A percentile compares a stretch with the other conserved stretches of the same genome.
These are phyloP conservation scores for Trametes cingulata DNA, from an alignment of 768 basidiomycete species.

Conservation along the genomic window DNA sequence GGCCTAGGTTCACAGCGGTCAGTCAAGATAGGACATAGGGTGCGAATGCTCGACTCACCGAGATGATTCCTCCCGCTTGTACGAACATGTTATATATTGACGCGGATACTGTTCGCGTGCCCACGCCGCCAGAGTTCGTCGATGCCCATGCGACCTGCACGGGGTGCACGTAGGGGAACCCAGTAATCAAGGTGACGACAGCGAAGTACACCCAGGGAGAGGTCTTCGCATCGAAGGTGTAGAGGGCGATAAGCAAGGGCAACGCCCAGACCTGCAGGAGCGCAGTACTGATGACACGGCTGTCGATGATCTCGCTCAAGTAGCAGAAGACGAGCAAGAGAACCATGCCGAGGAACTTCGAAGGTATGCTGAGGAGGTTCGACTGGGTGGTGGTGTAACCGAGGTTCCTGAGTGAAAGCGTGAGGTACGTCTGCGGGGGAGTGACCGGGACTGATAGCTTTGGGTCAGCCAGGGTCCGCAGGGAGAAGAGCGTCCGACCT, in stretches of 20 bases:
- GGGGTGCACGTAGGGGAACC: slow-evolving; percentile 42
- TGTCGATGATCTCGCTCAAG: slow-evolving; percentile 56
- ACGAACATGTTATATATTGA: slow-evolving; percentile 68
- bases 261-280: slow-evolving; percentile 63
- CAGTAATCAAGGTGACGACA: slow-evolving; percentile 56
- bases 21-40: too few relatives aligned
- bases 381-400: slow-evolving; percentile 65
- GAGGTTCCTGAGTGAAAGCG: slow-evolving; percentile 58
- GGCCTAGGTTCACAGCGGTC: slow-evolving; percentile 28
- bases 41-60: slow-evolving; percentile 42
- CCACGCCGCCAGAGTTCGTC: slow-evolving; percentile 60
- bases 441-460: slow-evolving; percentile 51
- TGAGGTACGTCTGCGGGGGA: slow-evolving; percentile 64
- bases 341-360: slow-evolving; percentile 51
- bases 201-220: slow-evolving; percentile 60
- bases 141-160: slow-evolving; percentile 54
- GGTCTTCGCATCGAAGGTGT: slow-evolving; percentile 49
- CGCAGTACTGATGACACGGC: slow-evolving; percentile 55
- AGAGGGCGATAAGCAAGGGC: slow-evolving; percentile 58
- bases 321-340: slow-evolving; percentile 45
- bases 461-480: not conserved
- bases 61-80: slow-evolving; percentile 52
- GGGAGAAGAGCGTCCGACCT: slow-evolving; percentile 17
- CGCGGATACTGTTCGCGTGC: slow-evolving; percentile 48
- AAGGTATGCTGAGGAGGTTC: slow-evolving; percentile 64